Conservation (phyloP, 176 grass and related monocot genomes). For the Urochloa ruziziensis region DNA sequence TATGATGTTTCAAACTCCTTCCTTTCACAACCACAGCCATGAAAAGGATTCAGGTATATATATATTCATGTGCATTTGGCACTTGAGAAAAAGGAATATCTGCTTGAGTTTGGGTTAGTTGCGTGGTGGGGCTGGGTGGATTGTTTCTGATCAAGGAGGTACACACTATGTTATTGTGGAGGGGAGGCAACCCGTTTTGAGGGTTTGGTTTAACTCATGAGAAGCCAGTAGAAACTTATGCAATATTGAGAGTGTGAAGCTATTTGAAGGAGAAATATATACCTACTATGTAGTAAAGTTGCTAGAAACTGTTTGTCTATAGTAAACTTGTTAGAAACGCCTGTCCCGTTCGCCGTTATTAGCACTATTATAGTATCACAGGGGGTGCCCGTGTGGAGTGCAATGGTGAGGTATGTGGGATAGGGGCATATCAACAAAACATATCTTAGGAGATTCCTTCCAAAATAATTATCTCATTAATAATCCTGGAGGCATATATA, state of each 20-base stretch:
- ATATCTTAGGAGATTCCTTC: not conserved
- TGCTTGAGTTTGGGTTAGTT: not conserved
- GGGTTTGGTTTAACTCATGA: not conserved
- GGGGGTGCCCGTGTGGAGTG: not conserved
- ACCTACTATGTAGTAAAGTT: not conserved
- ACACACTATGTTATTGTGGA: too few relatives aligned
- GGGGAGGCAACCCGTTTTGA: not conserved
- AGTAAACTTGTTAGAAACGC: too few relatives aligned
- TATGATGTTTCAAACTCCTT: slow-evolving; percentile 5
- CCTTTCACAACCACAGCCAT: slow-evolving; percentile 12
- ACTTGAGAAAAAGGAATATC: not conserved
- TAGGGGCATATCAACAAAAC: not conserved
- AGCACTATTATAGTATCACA: too few relatives aligned
- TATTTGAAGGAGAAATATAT: not conserved
- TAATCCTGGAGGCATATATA: not conserved
- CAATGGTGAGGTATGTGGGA: not conserved
- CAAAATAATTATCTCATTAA: not conserved
- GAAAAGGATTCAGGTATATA: slow-evolving; percentile 37
- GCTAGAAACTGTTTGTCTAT: not conserved
- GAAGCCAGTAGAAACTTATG: not conserved
- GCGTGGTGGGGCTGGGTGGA: not conserved
- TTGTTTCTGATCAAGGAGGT: not conserved
- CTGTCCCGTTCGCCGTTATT: too few relatives aligned
- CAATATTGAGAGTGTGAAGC: not conserved
- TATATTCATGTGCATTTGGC: not conserved